Evolutionary conservation across 345 rosid genomes (phyloP), one percentile per base, ranked within the genome.

Genomic region (Gossypium raimondii): DNA sequence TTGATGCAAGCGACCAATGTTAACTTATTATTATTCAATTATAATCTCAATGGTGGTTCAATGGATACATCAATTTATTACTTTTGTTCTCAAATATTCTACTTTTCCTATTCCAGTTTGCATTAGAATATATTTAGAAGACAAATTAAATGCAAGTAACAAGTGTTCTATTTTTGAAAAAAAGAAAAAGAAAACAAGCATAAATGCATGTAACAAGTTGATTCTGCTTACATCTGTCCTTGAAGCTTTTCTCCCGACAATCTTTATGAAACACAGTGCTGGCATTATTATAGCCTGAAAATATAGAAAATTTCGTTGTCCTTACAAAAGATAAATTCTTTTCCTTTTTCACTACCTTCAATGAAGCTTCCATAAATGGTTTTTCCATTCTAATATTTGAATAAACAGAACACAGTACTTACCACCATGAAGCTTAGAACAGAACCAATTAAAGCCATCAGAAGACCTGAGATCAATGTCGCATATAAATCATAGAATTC

Each of bases 361-460:
- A 11, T 22, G 9, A 70, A 18, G 51, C 24, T 41, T 64, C 22
- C 17, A 63, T 52, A 59, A 41, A 59, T 10, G 25, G 3, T 34
- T 51, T 70, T 16, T 44, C 20, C 58, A 48, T 10, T 34, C 41
- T 34, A 34, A 34, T 34, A 34, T 34, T 34, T 41, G 61, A 61
- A 67, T 29, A 53, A 41, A 58, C 20, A 64, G 34, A 78, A 3
- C 56, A 78, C 69, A 44, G 71, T 29, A 76, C 93, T 76, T 84
- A 90, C 98, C 97, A 92, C 90, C 11, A 91, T 89, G 73, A 89
- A 51, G 78, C 95, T 83, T 76, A 94, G 89, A 74, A 89, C 79
- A 64, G 98, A 92, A 79, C 97, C 98, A n/a, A 92, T 89, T 65
- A 94, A 83, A 76, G 97, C 89, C 98, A 94, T 92, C 77, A 90